A percentile compares a stretch with the other conserved stretches of the same genome.
phyloP scores from a whole-genome alignment of 164 flowering plant genomes.

The Macadamia tetraphylla region DNA sequence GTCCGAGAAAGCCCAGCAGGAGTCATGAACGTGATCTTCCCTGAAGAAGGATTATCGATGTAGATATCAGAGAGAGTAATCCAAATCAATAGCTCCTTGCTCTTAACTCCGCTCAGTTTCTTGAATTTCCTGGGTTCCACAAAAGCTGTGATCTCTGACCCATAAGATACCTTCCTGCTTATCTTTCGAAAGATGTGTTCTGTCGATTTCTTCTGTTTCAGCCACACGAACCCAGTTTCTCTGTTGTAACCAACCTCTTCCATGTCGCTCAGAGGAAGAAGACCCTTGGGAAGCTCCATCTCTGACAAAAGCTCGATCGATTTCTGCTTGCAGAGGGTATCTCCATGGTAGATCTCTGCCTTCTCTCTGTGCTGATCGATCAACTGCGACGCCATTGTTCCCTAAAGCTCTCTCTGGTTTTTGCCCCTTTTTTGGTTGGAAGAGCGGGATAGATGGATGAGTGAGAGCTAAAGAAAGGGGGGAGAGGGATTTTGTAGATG shows the following conservation, averaged over 20 bases:
- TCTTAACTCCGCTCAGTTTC: slow-evolving; percentile 53
- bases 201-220: slow-evolving; percentile 39
- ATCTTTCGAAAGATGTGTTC: slow-evolving; percentile 36
- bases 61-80: slow-evolving; percentile 42
- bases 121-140: slow-evolving; percentile 46
- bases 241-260: slow-evolving; percentile 43
- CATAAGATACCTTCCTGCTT: slow-evolving; percentile 36
- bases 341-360: slow-evolving; percentile 47
- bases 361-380: slow-evolving; percentile 25
- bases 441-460: too few species aligned
- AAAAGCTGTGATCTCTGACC: slow-evolving; percentile 49
- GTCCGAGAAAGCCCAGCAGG: slow-evolving; percentile 37
- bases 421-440: too few species aligned
- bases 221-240: slow-evolving; percentile 54
- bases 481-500: too few species aligned
- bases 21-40: slow-evolving; percentile 24
- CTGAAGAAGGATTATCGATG: slow-evolving; percentile 18
- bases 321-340: slow-evolving; percentile 38
- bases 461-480: too few species aligned
- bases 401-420: too few species aligned
- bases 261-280: slow-evolving; percentile 46
- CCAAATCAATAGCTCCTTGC: slow-evolving; percentile 69
- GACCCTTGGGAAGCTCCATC: slow-evolving; percentile 42
- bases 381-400: too few species aligned
- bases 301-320: slow-evolving; percentile 31